phyloP scores from a whole-genome alignment of 352 stramenopile genomes.

The Pythium guiyangense region DNA sequence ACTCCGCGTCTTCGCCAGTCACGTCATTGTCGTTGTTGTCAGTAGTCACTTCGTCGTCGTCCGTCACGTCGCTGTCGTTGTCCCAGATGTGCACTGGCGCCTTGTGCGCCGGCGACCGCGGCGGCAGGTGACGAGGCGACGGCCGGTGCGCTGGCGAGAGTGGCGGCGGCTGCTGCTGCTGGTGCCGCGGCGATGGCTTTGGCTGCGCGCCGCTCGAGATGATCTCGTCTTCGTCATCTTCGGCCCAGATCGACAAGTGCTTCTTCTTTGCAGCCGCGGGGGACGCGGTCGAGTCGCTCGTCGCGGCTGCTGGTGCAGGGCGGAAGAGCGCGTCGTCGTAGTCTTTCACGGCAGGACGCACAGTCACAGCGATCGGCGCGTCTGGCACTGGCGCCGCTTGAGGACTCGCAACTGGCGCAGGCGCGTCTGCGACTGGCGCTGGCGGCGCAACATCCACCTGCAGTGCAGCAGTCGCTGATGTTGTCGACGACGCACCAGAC shows the following conservation, averaged over 20 bases:
- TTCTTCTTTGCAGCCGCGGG: slow-evolving; percentile 1
- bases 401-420: too few relatives aligned
- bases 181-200: not conserved
- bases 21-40: not conserved
- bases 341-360: slow-evolving; percentile 1
- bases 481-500: slow-evolving; percentile 4
- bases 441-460: too few relatives aligned
- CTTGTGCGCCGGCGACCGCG: too few relatives aligned
- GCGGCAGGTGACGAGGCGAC: too few relatives aligned
- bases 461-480: not conserved
- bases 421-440: too few relatives aligned
- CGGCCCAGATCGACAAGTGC: slow-evolving; percentile 10
- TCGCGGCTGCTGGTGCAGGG: slow-evolving; percentile 1
- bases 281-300: not conserved
- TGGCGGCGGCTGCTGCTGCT: too few relatives aligned
- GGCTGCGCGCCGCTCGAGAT: not conserved
- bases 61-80: slow-evolving; percentile 2
- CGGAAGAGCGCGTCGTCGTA: slow-evolving; percentile 7
- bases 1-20: not conserved
- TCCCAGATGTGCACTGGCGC: slow-evolving; percentile 4
- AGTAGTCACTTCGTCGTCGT: not conserved
- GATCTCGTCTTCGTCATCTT: slow-evolving; percentile 10
- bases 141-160: too few relatives aligned
- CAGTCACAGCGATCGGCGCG: slow-evolving; percentile 1
- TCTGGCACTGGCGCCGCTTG: too few relatives aligned